Evolutionary conservation across 768 basidiomycete genomes (phyloP), one percentile per base, ranked within the genome.

Genomic region (Rhodotorula sphaerocarpa): DNA sequence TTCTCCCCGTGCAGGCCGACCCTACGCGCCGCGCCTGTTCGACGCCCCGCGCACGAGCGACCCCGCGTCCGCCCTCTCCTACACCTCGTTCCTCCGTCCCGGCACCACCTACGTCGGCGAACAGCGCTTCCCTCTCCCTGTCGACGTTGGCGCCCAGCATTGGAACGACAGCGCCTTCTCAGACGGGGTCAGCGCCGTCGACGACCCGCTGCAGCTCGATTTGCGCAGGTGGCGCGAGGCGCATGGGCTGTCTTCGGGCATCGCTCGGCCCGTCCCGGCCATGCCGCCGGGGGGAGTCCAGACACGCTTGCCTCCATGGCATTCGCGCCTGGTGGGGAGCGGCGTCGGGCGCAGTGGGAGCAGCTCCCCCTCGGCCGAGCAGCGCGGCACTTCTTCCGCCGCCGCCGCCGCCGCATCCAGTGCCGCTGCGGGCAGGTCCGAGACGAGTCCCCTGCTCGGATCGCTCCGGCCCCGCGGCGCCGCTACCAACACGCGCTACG

Each of bases 81-180:
- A 33, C 47, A 42, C 59, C 15, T 64, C 62, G n/a, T 68, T 64
- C 53, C 62, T 68, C 56, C 16, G 41, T 9, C 65, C 70, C 0
- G 70, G 70, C 7, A 20, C 46, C 14, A 45, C 59, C 46, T 70
- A 68, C 28, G 31, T 42, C 30, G 70, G 70, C 30, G 36, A 58
- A 44, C 67, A 68, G 53, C 31, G 43, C n/a, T 65, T 68, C 16
- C 36, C 36, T n/a, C 36, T 39, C 36, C 16, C 36, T 16, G 36
- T 39, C 36, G 36, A 16, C 36, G 36, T 39, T 16, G 10, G 36
- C 36, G 36, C 36, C 36, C 36, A 16, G 16, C 36, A 25, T 28
- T 28, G n/a, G n/a, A n/a, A n/a, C n/a, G n/a, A n/a, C n/a, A 30
- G 31, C 23, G 27, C 14, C 48, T 18, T 20, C 28, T 25, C 28